These are phyloP conservation scores for Cordyceps cicadae DNA, from an alignment of 2,329 filamentous ascomycete genomes.

Conservation along the genomic window DNA sequence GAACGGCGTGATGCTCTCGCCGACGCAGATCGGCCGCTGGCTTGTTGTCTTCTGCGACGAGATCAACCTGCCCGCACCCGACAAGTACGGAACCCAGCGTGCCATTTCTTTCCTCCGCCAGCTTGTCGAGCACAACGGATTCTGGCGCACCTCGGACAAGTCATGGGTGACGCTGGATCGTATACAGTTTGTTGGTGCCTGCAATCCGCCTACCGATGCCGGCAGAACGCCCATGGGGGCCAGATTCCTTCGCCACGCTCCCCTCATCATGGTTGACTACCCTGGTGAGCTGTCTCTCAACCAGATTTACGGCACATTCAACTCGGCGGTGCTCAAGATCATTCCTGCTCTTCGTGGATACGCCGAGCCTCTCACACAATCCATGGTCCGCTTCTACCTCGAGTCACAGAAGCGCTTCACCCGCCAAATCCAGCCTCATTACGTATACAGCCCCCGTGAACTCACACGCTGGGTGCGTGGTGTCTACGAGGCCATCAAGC, in stretches of 20 bases:
- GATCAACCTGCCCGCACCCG: constrained; percentile 95
- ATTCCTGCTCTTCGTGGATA: constrained; percentile 92
- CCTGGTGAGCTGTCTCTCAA: constrained; percentile 88
- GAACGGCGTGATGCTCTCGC: constrained; percentile 90
- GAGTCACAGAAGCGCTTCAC: constrained; percentile 94
- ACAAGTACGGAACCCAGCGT: constrained; percentile 94
- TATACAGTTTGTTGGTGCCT: constrained; percentile 98
- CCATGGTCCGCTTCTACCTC: constrained; percentile 95
- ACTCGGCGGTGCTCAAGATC: constrained; percentile 91
- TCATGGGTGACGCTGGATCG: constrained; percentile 96
- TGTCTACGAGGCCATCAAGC: constrained; percentile 92
- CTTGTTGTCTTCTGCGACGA: constrained; percentile 98
- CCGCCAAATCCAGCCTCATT: constrained; percentile 93
- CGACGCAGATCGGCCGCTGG: constrained; percentile 95
- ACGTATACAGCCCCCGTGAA: constrained; percentile 98
- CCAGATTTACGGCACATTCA: constrained; percentile 99
- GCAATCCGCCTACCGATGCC: constrained; percentile 95
- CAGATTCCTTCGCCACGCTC: constrained; percentile 89
- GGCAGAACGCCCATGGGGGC: constrained; percentile 90
- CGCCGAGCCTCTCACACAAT: constrained; percentile 83
- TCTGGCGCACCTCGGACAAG: constrained; percentile 97
- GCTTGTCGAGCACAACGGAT: constrained; percentile 96
- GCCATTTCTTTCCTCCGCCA: constrained; percentile 97
- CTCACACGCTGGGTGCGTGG: constrained; percentile 96
- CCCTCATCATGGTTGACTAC: constrained; percentile 99